Evolutionary conservation across 2,329 filamentous ascomycete species (phyloP), one percentile per base, ranked within the genome.

Genomic region (Beauveria bassiana): DNA sequence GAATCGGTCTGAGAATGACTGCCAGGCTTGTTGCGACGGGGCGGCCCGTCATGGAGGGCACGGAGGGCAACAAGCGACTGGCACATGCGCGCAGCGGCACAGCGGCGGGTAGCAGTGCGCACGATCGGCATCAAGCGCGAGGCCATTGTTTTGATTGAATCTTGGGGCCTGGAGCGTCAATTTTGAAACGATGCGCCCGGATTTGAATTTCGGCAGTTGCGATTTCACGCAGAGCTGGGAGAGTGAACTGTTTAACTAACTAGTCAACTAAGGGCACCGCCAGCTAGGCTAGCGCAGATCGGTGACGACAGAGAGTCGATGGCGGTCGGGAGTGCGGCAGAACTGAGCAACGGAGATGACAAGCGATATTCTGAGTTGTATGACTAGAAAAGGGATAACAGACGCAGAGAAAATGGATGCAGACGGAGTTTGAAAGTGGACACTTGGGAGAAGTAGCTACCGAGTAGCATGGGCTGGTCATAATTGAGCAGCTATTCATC

Each of bases 1-100:
- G 91, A 83, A 70, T 96, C 90, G 10, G 91, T 96, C 70, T 90
- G 87, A 18, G 91, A 90, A 72, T 88, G 90, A 64, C 85, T 80
- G 59, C 90, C 90, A 16, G 79, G 77, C 66, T 76, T 77, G 64
- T 76, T 71, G 63, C 68, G 70, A n/a, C 72, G 72, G 18, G 73
- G 66, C 28, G 71, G 69, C 14, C 65, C 69, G 61, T 65, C 69
- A 64, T 75, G 73, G 34, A 75, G 66, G 61, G 63, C 65, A 64
- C 73, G 71, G 59, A 66, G 54, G 47, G 67, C 63, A 46, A 70
- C 66, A 31, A 67, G 62, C 50, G 69, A 66, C 31, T 67, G 69
- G 47, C 65, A 26, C 31, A 64, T 12, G 54, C 28, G 43, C 65
- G 61, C 49, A 67, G 64, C 47, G 59, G 64, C 64, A 47, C 65